phyloP scores from a whole-genome alignment of 805 yeast genomes.

The Pichia deserticola region DNA sequence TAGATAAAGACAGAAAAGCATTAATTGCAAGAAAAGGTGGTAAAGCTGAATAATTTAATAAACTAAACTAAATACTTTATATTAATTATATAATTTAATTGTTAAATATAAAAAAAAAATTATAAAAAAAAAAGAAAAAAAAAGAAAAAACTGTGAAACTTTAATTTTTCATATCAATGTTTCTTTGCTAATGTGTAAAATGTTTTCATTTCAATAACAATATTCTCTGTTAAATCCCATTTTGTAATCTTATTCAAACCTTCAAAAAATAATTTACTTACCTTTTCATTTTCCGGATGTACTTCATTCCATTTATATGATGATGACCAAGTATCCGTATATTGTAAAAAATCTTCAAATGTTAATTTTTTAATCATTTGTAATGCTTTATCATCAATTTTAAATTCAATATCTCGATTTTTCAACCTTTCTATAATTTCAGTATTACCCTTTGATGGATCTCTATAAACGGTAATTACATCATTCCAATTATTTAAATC shows the following conservation, averaged over 20 bases:
- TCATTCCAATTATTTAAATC: constrained; percentile 20
- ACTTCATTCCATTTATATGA: constrained; percentile 47
- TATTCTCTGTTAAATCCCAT: constrained; percentile 35
- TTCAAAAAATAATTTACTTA: constrained; percentile 28
- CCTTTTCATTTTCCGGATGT: constrained; percentile 29
- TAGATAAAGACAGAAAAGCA: constrained; percentile 98
- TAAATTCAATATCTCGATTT: constrained; percentile 13
- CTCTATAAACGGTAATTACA: constrained; percentile 26
- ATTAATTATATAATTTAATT: constrained; percentile 4
- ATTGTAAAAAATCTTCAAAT: constrained; percentile 40
- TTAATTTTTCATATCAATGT: neutral
- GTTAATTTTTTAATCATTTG: constrained; percentile 32
- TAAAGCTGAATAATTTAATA: constrained; percentile 67
- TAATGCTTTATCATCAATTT: constrained; percentile 19
- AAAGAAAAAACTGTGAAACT: too few relatives aligned
- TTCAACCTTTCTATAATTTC: neutral
- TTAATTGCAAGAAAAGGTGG: constrained; percentile 98
- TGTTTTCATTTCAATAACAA: constrained; percentile 43
- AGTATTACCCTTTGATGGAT: constrained; percentile 13
- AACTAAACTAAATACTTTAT: neutral
- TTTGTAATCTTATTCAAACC: constrained; percentile 36
- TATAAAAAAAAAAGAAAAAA: too few relatives aligned
- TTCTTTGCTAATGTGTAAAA: constrained; percentile 43
- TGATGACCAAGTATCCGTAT: constrained; percentile 66
- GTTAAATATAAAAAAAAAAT: constrained; percentile 1